phyloP scores from a whole-genome alignment of 805 yeast genomes.

The Vanderwaltozyma tropicalis region DNA sequence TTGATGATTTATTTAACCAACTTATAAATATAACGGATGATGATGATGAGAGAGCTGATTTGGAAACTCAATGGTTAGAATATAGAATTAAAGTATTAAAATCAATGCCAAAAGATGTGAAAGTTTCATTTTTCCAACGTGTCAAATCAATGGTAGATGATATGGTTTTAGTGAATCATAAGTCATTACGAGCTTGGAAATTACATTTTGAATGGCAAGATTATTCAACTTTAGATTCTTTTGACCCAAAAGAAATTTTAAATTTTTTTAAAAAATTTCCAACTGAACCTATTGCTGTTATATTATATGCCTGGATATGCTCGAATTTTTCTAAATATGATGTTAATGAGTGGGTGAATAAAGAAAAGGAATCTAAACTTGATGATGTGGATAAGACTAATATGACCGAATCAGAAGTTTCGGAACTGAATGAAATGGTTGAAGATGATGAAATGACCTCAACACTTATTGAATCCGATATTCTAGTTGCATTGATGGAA shows the following conservation, averaged over 20 bases:
- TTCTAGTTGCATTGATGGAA: conserved; percentile 39
- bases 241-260: conserved; percentile 39
- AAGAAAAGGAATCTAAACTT: conserved; percentile 7
- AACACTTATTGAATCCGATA: conserved; percentile 32
- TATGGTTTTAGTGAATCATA: conserved; percentile 57
- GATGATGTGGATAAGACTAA: conserved; percentile 9
- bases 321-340: conserved; percentile 63
- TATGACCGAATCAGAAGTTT: conserved; percentile 12
- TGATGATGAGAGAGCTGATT: conserved; percentile 44
- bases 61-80: conserved; percentile 52
- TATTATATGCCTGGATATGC: conserved; percentile 50
- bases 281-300: conserved; percentile 48
- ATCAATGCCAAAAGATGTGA: conserved; percentile 38
- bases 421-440: conserved; percentile 16
- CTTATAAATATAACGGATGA: conserved; percentile 51
- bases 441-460: conserved; percentile 18
- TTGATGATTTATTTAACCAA: conserved; percentile 44
- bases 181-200: conserved; percentile 59
- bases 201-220: conserved; percentile 68
- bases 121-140: conserved; percentile 31
- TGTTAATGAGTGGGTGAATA: conserved; percentile 12
- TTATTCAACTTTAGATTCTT: conserved; percentile 35
- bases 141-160: conserved; percentile 54
- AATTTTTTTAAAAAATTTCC: conserved; percentile 49
- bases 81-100: conserved; percentile 46